These are phyloP conservation scores for Haplographium delicatum DNA, from an alignment of 495 filamentous ascomycete species.

Conservation along the genomic window DNA sequence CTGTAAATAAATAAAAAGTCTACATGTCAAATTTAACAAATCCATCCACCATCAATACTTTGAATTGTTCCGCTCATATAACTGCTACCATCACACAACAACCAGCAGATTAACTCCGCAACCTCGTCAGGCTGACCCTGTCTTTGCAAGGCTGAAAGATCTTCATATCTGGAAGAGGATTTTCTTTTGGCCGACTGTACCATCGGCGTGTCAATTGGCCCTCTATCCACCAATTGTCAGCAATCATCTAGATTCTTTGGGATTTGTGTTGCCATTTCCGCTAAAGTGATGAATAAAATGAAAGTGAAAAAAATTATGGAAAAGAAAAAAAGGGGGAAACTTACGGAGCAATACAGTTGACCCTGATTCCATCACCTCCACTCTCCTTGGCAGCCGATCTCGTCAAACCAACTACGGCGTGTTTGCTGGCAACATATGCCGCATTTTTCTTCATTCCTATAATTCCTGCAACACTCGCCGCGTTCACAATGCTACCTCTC, in stretches of 20 bases:
- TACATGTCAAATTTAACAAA: too few species aligned
- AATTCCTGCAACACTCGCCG: constrained; percentile 2
- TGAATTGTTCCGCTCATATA: constrained; percentile 49
- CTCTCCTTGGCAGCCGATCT: constrained; percentile 50
- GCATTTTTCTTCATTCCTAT: constrained; percentile 25
- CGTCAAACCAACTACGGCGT: constrained; percentile 45
- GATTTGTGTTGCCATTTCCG: too few species aligned
- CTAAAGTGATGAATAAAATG: not conserved
- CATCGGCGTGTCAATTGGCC: constrained; percentile 27
- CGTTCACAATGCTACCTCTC: constrained; percentile 15
- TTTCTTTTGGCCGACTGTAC: not conserved
- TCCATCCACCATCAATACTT: constrained; percentile 35
- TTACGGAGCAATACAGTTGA: constrained; percentile 46
- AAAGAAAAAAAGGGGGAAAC: not conserved
- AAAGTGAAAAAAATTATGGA: not conserved
- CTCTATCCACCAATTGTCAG: constrained; percentile 16
- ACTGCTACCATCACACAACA: constrained; percentile 42
- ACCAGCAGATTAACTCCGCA: constrained; percentile 43
- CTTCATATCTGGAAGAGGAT: constrained; percentile 14
- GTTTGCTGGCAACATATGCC: constrained; percentile 48
- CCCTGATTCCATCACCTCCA: constrained; percentile 43
- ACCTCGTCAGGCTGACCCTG: constrained; percentile 46
- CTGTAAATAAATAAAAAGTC: too few species aligned
- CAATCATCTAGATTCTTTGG: too few species aligned
- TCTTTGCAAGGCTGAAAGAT: constrained; percentile 39